A percentile compares a stretch with the other conserved stretches of the same genome.
Evolutionary conservation across 2,329 filamentous ascomycete species (phyloP).

Genomic region (Chlorencoelia australis): DNA sequence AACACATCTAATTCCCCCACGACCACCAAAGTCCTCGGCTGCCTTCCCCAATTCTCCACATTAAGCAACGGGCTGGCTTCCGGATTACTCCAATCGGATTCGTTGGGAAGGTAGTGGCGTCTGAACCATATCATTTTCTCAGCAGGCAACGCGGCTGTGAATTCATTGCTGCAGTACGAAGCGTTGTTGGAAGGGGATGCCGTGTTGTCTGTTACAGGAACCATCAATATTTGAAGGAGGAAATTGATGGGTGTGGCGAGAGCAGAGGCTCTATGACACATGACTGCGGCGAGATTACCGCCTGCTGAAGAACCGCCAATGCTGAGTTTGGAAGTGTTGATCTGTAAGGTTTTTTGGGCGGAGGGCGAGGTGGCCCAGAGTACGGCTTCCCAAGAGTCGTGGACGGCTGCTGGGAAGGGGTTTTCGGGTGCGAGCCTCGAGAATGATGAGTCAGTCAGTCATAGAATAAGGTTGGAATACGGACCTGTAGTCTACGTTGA

Average conservation of each 20-base stretch:
- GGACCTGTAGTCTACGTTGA: conserved; percentile 45
- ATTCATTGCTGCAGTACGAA: conserved; percentile 41
- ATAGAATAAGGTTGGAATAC: not conserved
- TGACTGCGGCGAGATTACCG: conserved; percentile 41
- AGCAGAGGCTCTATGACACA: conserved; percentile 35
- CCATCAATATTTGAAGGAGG: conserved; percentile 37
- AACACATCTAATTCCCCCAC: conserved; percentile 48
- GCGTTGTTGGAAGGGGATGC: conserved; percentile 34
- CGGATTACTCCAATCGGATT: conserved; percentile 35
- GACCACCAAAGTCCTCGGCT: conserved; percentile 42
- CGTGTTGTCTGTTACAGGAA: conserved; percentile 49
- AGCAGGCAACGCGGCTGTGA: conserved; percentile 41
- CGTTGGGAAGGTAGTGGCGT: conserved; percentile 43
- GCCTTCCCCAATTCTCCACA: conserved; percentile 34
- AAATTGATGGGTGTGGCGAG: not conserved
- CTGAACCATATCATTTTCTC: conserved; percentile 52
- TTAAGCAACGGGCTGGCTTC: conserved; percentile 47
- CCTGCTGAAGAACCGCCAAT: conserved; percentile 42
- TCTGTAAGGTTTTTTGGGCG: conserved; percentile 19
- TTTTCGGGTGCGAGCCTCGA: conserved; percentile 45
- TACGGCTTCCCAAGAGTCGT: conserved; percentile 46
- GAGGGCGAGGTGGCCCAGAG: conserved; percentile 37
- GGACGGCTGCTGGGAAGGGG: conserved; percentile 45
- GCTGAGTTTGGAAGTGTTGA: conserved; percentile 37
- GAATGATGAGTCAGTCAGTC: not conserved